phyloP scores from a whole-genome alignment of 192 early-diverging fungal genomes.

The Linnemannia zychae region DNA sequence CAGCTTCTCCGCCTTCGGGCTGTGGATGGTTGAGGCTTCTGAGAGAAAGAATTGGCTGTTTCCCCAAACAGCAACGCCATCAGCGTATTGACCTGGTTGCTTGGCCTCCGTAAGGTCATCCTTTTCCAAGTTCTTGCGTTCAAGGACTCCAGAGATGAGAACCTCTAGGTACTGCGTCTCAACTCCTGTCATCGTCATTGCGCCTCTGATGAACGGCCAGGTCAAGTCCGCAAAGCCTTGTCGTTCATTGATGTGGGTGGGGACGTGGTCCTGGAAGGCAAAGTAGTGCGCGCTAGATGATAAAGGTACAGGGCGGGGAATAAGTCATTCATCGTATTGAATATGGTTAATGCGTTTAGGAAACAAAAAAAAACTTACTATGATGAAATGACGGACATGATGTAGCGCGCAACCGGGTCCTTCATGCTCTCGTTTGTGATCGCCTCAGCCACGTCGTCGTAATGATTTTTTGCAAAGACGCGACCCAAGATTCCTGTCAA shows the following conservation, averaged over 20 bases:
- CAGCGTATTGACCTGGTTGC: constrained; percentile 9
- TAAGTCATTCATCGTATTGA: not conserved
- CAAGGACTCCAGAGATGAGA: not conserved
- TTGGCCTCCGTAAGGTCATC: constrained; percentile 16
- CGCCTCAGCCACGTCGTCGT: constrained; percentile 5
- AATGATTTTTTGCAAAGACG: constrained; percentile 9
- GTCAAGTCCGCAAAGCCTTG: constrained; percentile 22
- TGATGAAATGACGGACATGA: constrained; percentile 12
- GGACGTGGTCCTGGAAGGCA: constrained; percentile 3
- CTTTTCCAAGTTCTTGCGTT: constrained; percentile 16
- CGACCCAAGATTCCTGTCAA: constrained; percentile 10
- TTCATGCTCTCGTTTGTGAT: constrained; percentile 5
- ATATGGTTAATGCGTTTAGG: not conserved
- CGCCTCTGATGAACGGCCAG: constrained; percentile 19
- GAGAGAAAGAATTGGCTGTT: constrained; percentile 10
- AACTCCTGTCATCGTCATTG: constrained; percentile 20
- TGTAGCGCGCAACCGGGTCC: constrained; percentile 8
- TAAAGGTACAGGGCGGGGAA: not conserved
- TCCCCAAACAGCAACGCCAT: constrained; percentile 11
- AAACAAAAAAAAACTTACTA: constrained; percentile 6
- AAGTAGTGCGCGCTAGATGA: constrained; percentile 18
- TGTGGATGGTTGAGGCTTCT: constrained; percentile 17
- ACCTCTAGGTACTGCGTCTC: constrained; percentile 15
- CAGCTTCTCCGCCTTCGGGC: constrained; percentile 8
- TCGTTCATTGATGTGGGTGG: constrained; percentile 14